Percentiles rank a stretch among this genome's conserved stretches.
These are phyloP conservation scores for Pseudonitzschia delicatissima DNA, from an alignment of 108 stramenopile species.

Conservation along the genomic window DNA sequence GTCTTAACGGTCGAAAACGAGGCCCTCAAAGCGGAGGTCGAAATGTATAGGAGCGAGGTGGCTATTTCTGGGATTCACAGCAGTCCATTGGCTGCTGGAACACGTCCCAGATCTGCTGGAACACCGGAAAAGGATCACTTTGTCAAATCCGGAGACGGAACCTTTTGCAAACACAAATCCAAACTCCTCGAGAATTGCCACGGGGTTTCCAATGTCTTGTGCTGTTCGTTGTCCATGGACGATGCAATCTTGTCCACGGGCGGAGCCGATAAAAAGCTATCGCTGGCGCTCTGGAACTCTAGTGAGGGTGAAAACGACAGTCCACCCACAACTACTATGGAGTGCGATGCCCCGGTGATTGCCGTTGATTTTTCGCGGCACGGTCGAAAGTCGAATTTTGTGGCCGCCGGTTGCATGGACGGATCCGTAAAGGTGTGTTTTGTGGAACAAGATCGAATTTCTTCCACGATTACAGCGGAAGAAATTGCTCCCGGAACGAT, in stretches of 20 bases:
- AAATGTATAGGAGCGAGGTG: conserved; percentile 67
- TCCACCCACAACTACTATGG: conserved; percentile 30
- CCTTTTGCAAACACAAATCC: conserved; percentile 44
- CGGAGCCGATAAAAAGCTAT: conserved; percentile 65
- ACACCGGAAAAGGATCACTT: conserved; percentile 49
- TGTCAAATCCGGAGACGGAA: conserved; percentile 66
- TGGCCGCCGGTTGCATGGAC: conserved; percentile 78
- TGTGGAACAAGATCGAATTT: conserved; percentile 34
- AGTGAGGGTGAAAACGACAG: conserved; percentile 22
- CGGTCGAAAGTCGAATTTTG: conserved; percentile 31
- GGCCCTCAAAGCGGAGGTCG: conserved; percentile 70
- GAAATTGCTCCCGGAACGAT: conserved; percentile 31
- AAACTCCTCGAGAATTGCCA: conserved; percentile 55
- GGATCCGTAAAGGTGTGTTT: conserved; percentile 57
- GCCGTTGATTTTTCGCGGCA: conserved; percentile 58
- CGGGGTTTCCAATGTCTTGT: conserved; percentile 55
- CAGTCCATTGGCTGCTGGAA: background rate
- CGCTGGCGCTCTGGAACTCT: conserved; percentile 46
- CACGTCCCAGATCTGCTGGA: background rate
- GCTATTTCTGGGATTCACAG: conserved; percentile 15
- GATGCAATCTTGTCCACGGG: conserved; percentile 74
- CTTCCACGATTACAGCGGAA: conserved; percentile 17
- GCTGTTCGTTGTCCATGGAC: conserved; percentile 60
- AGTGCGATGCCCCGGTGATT: conserved; percentile 75
- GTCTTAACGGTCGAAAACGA: conserved; percentile 64